phyloP scores from a whole-genome alignment of 1,139 yeast species.

The Hyphopichia fennica region DNA sequence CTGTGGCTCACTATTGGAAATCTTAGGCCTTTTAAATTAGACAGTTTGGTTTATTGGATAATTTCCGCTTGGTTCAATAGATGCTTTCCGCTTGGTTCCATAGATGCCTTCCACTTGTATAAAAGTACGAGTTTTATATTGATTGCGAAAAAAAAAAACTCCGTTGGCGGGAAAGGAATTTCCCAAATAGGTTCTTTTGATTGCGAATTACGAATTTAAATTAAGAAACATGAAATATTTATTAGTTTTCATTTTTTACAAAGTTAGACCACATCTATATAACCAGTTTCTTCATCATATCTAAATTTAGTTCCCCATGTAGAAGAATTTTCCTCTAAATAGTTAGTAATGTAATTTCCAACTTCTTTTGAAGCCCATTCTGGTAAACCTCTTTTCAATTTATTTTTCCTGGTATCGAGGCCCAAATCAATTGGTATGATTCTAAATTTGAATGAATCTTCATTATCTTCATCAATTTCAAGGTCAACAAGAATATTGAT shows the following conservation, averaged over 20 bases:
- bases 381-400: conserved; percentile 19
- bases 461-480: conserved; percentile 5
- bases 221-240: no score
- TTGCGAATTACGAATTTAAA: no score
- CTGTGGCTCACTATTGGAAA: no score
- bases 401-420: conserved; percentile 12
- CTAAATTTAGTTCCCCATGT: conserved; percentile 40
- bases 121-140: no score
- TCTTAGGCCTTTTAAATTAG: no score
- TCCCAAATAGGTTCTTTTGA: no score
- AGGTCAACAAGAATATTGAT: conserved; percentile 16
- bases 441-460: conserved; percentile 9
- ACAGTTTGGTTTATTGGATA: no score
- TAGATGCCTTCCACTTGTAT: no score
- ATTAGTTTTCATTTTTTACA: neutral
- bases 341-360: conserved; percentile 50
- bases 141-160: no score
- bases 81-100: no score
- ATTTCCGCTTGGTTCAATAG: no score
- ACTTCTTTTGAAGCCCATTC: conserved; percentile 14
- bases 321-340: conserved; percentile 78
- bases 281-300: conserved; percentile 16
- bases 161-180: no score
- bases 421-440: conserved; percentile 19
- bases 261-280: conserved; percentile 11